Evolutionary conservation across 495 filamentous ascomycete species (phyloP).

Genomic region (Aspergillus diversus): DNA sequence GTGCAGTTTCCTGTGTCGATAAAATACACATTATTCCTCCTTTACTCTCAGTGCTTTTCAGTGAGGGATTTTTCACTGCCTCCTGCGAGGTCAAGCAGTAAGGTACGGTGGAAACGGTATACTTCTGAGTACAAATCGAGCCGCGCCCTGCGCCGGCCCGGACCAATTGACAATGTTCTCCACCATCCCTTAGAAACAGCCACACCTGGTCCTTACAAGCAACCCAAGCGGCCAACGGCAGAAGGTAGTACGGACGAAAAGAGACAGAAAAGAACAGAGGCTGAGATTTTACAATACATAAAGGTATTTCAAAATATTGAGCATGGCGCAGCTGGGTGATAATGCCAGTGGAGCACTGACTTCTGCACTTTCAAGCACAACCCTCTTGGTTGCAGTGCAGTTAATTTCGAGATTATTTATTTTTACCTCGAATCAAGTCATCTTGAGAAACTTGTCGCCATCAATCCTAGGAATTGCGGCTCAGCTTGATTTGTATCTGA

Average conservation of each 20-base stretch:
- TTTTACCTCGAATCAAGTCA: constrained; percentile 86
- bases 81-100: no score
- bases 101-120: no score
- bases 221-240: no score
- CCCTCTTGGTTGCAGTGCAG: constrained; percentile 84
- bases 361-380: constrained; percentile 69
- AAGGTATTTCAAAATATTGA: background rate
- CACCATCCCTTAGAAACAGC: no score
- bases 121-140: no score
- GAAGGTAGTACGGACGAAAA: background rate
- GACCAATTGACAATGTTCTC: no score
- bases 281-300: background rate
- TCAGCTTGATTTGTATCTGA: constrained; percentile 88
- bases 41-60: no score
- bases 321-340: constrained; percentile 26
- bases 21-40: no score
- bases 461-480: constrained; percentile 79
- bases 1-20: no score
- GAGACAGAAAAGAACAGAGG: background rate
- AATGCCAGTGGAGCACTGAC: constrained; percentile 31
- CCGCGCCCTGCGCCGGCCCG: no score
- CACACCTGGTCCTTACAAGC: no score
- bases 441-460: constrained; percentile 85
- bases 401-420: constrained; percentile 81
- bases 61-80: no score